Percentiles rank a stretch among this genome's conserved stretches.
phyloP scores from a whole-genome alignment of 371 early-diverging fungal species.

The Nosema muscidifuracis region DNA sequence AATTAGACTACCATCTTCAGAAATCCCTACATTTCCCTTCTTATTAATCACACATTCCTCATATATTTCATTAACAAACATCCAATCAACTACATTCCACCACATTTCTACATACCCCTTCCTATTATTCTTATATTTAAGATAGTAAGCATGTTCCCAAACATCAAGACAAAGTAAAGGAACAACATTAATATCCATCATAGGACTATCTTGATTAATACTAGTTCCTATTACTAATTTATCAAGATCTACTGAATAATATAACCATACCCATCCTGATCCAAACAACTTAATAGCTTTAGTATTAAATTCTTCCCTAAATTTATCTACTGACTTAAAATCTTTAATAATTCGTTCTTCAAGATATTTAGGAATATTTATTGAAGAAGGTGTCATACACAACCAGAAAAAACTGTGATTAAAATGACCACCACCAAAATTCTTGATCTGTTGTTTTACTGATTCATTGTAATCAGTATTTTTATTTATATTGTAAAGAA shows the following conservation, averaged over 20 bases:
- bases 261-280: conserved; percentile 93
- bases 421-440: conserved; percentile 92
- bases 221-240: conserved; percentile 76
- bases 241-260: conserved; percentile 71
- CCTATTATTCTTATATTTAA: conserved; percentile 88
- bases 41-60: conserved; percentile 22
- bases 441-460: conserved; percentile 70
- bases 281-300: conserved; percentile 80
- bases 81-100: conserved; percentile 94
- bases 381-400: conserved; percentile 74
- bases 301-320: conserved; percentile 71
- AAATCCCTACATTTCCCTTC: conserved; percentile 65
- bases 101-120: conserved; percentile 83
- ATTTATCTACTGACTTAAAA: conserved; percentile 77
- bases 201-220: conserved; percentile 80
- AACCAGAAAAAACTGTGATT: conserved; percentile 93
- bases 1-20: conserved; percentile 12
- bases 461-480: no score
- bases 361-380: conserved; percentile 61
- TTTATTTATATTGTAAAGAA: conserved; percentile 1
- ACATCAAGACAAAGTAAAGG: conserved; percentile 88
- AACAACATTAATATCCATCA: conserved; percentile 66
- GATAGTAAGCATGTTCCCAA: conserved; percentile 95
- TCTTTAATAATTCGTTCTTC: conserved; percentile 69
- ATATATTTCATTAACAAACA: conserved; percentile 65